Conservation (phyloP, 2,329 filamentous ascomycete genomes). For the Biscogniauxia sp. region DNA sequence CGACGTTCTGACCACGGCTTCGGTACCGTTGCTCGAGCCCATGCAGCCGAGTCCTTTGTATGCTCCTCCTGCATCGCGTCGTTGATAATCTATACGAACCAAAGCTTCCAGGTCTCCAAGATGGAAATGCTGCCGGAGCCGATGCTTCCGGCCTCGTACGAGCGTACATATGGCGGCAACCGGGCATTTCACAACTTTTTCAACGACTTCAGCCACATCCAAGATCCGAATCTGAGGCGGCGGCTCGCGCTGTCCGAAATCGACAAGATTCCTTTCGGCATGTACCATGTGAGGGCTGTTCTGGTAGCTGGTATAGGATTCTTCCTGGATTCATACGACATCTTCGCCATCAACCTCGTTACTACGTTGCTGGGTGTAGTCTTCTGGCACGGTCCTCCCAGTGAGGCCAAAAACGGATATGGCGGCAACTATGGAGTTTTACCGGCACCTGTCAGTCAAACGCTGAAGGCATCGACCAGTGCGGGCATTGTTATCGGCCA, state of each 20-base stretch:
- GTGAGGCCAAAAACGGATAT: conserved; percentile 42
- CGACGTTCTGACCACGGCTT: neutral
- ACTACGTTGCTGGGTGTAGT: conserved; percentile 72
- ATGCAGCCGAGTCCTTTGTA: neutral
- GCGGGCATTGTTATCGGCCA: conserved; percentile 78
- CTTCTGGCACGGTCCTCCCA: conserved; percentile 59
- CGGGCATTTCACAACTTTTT: conserved; percentile 73
- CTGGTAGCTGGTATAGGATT: conserved; percentile 79
- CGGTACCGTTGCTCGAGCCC: neutral
- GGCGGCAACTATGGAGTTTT: conserved; percentile 54
- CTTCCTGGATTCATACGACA: conserved; percentile 79
- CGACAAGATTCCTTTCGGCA: conserved; percentile 73
- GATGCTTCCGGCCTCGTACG: conserved; percentile 33
- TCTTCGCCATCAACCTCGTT: conserved; percentile 77
- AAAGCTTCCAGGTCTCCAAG: conserved; percentile 1
- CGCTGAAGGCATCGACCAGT: conserved; percentile 78
- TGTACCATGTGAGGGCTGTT: conserved; percentile 73
- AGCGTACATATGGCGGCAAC: conserved; percentile 59
- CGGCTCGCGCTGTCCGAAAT: conserved; percentile 75
- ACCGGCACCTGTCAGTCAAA: conserved; percentile 65
- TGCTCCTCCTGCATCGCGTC: neutral
- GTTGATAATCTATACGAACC: neutral
- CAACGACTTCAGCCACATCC: conserved; percentile 63
- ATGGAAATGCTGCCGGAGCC: conserved; percentile 43
- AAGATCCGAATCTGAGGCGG: conserved; percentile 73